These are phyloP conservation scores for Epichloe sp. DNA, from an alignment of 2,329 filamentous ascomycete species.

Conservation along the genomic window DNA sequence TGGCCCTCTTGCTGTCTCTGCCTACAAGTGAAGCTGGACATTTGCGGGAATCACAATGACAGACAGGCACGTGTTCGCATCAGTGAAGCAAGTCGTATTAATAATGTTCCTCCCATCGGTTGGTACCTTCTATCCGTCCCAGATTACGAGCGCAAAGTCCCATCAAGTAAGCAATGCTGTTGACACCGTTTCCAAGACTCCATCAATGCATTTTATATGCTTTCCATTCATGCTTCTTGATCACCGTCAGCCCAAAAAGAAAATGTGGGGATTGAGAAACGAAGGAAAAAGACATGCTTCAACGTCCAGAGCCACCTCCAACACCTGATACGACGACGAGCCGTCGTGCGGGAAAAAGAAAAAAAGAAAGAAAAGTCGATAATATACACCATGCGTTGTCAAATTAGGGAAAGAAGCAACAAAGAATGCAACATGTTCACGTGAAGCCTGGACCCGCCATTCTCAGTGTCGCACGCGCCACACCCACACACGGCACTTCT, in stretches of 20 bases:
- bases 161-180: background rate
- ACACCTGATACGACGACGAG: background rate
- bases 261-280: too few species aligned
- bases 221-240: background rate
- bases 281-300: too few species aligned
- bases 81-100: too few species aligned
- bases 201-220: slow-evolving; percentile 1
- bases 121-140: background rate
- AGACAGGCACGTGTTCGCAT: too few species aligned
- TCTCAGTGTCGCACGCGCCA: background rate
- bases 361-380: too few species aligned
- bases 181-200: background rate
- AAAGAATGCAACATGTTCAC: background rate
- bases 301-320: background rate
- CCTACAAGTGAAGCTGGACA: too few species aligned
- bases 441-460: background rate
- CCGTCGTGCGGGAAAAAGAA: too few species aligned
- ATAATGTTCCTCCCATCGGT: background rate
- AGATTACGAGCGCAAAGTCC: background rate
- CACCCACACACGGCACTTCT: background rate
- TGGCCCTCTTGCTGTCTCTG: too few species aligned
- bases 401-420: background rate
- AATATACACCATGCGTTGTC: background rate
- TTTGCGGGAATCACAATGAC: too few species aligned
- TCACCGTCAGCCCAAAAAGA: too few species aligned